These are phyloP conservation scores for Entoloma clypeatum DNA, from an alignment of 1,284 basidiomycete genomes.

Conservation along the genomic window DNA sequence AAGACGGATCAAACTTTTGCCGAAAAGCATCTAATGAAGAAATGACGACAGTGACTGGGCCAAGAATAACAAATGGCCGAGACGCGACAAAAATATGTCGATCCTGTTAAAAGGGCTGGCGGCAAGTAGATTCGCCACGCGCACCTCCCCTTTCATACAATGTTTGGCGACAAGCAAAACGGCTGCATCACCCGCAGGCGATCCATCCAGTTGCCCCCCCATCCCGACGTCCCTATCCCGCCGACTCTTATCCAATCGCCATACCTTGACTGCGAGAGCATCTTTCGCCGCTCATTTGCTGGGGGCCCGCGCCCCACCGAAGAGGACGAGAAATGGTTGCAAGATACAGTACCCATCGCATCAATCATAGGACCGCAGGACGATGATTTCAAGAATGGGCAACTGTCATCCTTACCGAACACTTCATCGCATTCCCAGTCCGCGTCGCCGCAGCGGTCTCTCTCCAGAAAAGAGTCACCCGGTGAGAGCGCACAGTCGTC, in stretches of 20 bases:
- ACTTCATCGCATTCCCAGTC: background rate
- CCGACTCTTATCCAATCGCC: slow-evolving; percentile 54
- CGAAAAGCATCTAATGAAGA: background rate
- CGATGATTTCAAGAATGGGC: slow-evolving; percentile 7
- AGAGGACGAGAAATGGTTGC: slow-evolving; percentile 55
- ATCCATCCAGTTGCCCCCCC: slow-evolving; percentile 26
- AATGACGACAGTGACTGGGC: background rate
- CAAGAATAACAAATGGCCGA: slow-evolving; percentile 12
- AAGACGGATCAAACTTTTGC: slow-evolving; percentile 1
- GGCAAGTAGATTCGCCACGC: too few species aligned
- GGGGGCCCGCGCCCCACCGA: slow-evolving; percentile 38
- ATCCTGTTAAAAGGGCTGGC: slow-evolving; percentile 1
- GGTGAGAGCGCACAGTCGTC: too few species aligned
- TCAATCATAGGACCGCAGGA: slow-evolving; percentile 10
- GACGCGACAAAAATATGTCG: slow-evolving; percentile 18
- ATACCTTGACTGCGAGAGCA: slow-evolving; percentile 44
- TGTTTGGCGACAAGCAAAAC: too few species aligned
- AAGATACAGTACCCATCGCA: slow-evolving; percentile 52
- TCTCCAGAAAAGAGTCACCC: too few species aligned
- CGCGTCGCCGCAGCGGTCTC: too few species aligned
- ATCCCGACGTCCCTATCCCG: slow-evolving; percentile 44
- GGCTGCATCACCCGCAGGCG: slow-evolving; percentile 19
- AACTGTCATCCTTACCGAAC: slow-evolving; percentile 4
- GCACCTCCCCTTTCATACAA: slow-evolving; percentile 10
- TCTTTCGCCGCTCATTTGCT: slow-evolving; percentile 39